Evolutionary conservation across 139 green algal genomes (phyloP).

Genomic region (Picochlorum sp.): DNA sequence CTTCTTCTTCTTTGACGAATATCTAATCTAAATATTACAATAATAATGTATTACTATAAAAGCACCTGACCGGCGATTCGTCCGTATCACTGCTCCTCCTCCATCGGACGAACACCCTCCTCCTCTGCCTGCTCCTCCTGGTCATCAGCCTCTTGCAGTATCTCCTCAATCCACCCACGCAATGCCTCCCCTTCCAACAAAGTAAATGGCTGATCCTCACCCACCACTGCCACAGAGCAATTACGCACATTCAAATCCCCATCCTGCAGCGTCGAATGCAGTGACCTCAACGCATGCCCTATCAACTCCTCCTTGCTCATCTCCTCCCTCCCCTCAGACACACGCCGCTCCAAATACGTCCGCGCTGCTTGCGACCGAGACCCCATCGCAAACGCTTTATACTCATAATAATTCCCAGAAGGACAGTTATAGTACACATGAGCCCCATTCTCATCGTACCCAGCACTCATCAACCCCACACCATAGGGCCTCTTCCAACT

Average conservation of each 20-base stretch:
- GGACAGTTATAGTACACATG: slow-evolving; percentile 87
- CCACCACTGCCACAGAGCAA: slow-evolving; percentile 71
- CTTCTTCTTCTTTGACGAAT: no score
- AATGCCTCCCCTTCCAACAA: slow-evolving; percentile 73
- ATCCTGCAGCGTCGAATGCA: slow-evolving; percentile 48
- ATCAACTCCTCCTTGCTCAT: slow-evolving; percentile 75
- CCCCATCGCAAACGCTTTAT: slow-evolving; percentile 93
- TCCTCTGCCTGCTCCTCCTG: no score
- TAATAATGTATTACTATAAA: no score
- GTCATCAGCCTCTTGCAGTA: slow-evolving; percentile 18
- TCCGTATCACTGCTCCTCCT: no score
- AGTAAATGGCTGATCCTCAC: slow-evolving; percentile 62
- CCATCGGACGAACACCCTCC: no score
- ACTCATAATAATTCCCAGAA: slow-evolving; percentile 95
- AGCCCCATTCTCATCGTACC: slow-evolving; percentile 60
- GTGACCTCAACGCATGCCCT: slow-evolving; percentile 61
- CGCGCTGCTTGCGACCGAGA: slow-evolving; percentile 87
- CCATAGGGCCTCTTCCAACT: slow-evolving; percentile 93
- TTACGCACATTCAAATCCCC: slow-evolving; percentile 80
- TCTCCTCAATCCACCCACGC: slow-evolving; percentile 42
- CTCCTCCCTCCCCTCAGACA: slow-evolving; percentile 72
- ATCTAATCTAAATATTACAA: no score
- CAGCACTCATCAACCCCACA: slow-evolving; percentile 86
- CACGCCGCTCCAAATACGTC: slow-evolving; percentile 90
- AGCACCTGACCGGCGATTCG: no score